A percentile compares a stretch with the other conserved stretches of the same genome.
Conservation (phyloP, 2,329 filamentous ascomycete species). For the Claviceps africana region DNA sequence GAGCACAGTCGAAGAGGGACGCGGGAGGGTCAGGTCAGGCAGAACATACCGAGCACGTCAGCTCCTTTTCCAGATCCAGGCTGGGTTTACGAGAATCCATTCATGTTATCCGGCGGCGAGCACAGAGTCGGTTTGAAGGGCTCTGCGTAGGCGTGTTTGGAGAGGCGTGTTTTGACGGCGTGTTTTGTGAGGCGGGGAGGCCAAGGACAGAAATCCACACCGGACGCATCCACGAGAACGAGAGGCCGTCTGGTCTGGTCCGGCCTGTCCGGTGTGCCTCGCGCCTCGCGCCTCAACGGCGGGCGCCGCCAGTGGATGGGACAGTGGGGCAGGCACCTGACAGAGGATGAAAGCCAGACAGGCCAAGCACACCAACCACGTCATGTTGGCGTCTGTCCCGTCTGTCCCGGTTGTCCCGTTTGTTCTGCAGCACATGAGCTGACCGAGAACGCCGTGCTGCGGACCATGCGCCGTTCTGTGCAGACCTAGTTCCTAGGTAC, state of each 20-base stretch:
- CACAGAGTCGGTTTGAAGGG: neutral
- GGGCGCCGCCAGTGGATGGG: neutral
- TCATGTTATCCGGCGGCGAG: constrained; percentile 15
- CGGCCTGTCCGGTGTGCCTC: too few relatives aligned
- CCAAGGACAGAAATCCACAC: neutral
- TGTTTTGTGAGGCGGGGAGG: neutral
- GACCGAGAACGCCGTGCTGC: neutral
- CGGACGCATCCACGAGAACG: too few relatives aligned
- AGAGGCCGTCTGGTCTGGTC: too few relatives aligned
- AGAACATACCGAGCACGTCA: constrained; percentile 74
- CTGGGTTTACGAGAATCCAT: constrained; percentile 39
- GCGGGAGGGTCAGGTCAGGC: neutral
- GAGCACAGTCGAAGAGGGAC: too few relatives aligned
- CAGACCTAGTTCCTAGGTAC: too few relatives aligned
- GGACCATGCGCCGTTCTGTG: too few relatives aligned
- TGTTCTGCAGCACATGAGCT: neutral
- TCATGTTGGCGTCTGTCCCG: too few relatives aligned
- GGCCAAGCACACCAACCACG: too few relatives aligned
- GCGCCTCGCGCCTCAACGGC: too few relatives aligned
- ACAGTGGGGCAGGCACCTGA: neutral
- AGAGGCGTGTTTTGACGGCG: neutral
- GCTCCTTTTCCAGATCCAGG: constrained; percentile 76
- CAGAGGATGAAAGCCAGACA: too few relatives aligned
- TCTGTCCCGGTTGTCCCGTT: too few relatives aligned
- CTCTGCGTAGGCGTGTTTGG: neutral